These are phyloP conservation scores for Bombardia bombarda DNA, from an alignment of 495 filamentous ascomycete species.

Conservation along the genomic window DNA sequence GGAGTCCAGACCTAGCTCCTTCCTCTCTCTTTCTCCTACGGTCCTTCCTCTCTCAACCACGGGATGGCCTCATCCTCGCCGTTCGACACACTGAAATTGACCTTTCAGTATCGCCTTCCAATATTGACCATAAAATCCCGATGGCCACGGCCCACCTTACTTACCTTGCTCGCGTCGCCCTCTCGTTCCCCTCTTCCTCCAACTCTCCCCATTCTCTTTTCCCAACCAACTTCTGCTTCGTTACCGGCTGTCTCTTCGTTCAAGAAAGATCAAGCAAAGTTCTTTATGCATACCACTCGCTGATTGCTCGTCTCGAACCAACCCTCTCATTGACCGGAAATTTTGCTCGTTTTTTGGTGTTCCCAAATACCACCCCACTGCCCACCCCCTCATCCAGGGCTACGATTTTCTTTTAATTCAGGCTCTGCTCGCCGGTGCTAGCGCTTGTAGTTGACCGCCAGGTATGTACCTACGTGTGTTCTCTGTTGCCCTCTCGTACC, in stretches of 20 bases:
- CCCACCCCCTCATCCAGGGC: too few relatives aligned
- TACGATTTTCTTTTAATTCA: too few relatives aligned
- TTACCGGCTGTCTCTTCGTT: conserved; percentile 10
- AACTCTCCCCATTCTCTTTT: not conserved
- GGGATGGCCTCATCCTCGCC: not conserved
- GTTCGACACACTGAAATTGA: not conserved
- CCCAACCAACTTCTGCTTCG: conserved; percentile 1
- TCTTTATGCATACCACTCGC: conserved; percentile 1
- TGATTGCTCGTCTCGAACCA: conserved; percentile 4
- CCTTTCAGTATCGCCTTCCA: not conserved
- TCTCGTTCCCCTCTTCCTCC: not conserved
- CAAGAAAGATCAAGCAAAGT: conserved; percentile 2
- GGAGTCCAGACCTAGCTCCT: not conserved
- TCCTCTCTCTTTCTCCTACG: not conserved
- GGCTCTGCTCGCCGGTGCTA: too few relatives aligned
- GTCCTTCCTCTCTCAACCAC: not conserved
- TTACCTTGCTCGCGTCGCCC: not conserved
- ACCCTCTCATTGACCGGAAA: conserved; percentile 2
- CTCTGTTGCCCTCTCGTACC: too few relatives aligned
- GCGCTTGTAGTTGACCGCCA: too few relatives aligned
- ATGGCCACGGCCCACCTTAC: not conserved
- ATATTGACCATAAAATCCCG: too few relatives aligned
- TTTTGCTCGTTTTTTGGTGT: not conserved
- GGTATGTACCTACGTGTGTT: too few relatives aligned
- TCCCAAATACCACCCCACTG: too few relatives aligned